phyloP scores from a whole-genome alignment of 2,329 filamentous ascomycete species.

The Sporothrix pallida region DNA sequence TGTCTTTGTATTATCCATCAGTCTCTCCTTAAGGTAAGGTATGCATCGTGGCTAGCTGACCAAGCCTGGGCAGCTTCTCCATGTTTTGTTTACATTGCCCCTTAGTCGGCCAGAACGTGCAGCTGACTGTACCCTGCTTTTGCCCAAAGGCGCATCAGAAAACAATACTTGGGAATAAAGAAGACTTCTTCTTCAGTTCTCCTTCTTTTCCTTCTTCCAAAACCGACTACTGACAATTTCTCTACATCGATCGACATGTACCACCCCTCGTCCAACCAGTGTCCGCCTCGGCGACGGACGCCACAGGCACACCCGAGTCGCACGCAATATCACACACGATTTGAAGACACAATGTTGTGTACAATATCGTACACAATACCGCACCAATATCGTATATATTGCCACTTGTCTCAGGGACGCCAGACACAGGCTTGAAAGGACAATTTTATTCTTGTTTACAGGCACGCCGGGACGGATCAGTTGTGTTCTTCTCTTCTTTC shows the following conservation, averaged over 20 bases:
- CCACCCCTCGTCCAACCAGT: not conserved
- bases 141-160: not conserved
- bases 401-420: constrained; percentile 26
- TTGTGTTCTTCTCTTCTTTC: constrained; percentile 3
- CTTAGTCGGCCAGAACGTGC: not conserved
- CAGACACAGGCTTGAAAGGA: constrained; percentile 3
- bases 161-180: too few relatives aligned
- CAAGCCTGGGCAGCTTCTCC: not conserved
- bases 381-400: constrained; percentile 28
- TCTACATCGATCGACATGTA: not conserved
- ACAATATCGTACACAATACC: constrained; percentile 11
- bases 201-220: too few relatives aligned
- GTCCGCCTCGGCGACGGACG: constrained; percentile 4
- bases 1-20: not conserved
- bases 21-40: not conserved
- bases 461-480: not conserved
- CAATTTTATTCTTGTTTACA: not conserved
- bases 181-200: not conserved
- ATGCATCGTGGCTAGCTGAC: not conserved
- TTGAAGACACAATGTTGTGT: not conserved
- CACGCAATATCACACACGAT: constrained; percentile 9
- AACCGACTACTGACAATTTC: not conserved
- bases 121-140: not conserved
- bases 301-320: not conserved
- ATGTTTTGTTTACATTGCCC: constrained; percentile 25